phyloP scores from a whole-genome alignment of 371 early-diverging fungal genomes.

The Umbelopsis sp. region DNA sequence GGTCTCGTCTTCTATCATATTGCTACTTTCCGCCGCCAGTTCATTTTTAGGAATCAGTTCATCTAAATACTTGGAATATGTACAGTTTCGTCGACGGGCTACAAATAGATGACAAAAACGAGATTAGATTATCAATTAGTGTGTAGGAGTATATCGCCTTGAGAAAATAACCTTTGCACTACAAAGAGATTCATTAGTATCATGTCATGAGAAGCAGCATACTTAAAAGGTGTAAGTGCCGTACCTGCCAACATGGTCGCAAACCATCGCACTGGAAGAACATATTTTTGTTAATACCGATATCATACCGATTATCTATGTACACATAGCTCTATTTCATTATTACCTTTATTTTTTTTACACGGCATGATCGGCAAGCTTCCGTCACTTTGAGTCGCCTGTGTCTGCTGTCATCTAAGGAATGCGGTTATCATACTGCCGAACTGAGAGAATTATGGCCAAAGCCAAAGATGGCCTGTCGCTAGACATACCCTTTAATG shows the following conservation, averaged over 20 bases:
- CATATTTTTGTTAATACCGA: not conserved
- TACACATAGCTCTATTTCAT: not conserved
- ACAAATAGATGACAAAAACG: not conserved
- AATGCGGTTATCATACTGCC: not conserved
- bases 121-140: conserved; percentile 3
- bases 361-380: conserved; percentile 35
- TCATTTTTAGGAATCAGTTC: conserved; percentile 13
- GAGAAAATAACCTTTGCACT: conserved; percentile 34
- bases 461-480: not conserved
- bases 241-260: conserved; percentile 38
- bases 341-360: conserved; percentile 37
- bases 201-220: not conserved
- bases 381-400: conserved; percentile 37
- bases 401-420: conserved; percentile 24
- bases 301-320: not conserved
- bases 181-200: not conserved
- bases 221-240: not conserved
- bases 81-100: conserved; percentile 34
- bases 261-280: conserved; percentile 31
- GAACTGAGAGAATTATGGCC: not conserved
- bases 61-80: conserved; percentile 19
- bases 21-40: not conserved
- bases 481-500: conserved; percentile 15
- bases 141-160: not conserved
- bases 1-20: conserved; percentile 22